Conservation (phyloP, 163 green algal species). For the Scenedesmus sp. region DNA sequence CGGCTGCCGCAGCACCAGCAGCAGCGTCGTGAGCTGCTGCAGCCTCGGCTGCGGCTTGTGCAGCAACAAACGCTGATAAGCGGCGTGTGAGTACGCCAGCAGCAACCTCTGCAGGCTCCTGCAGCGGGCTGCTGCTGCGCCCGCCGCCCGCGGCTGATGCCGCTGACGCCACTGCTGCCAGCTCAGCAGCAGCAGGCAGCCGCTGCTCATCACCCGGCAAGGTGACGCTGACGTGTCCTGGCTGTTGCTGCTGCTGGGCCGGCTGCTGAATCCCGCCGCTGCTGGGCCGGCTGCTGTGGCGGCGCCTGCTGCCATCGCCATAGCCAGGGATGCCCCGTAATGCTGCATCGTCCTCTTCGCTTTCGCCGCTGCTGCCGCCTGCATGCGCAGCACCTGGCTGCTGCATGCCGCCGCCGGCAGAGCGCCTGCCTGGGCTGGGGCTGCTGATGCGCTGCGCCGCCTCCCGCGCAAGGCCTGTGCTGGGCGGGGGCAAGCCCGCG, state of each 20-base stretch:
- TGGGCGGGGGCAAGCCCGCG: conserved; percentile 8
- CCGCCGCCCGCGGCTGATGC: neutral
- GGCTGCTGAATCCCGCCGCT: neutral
- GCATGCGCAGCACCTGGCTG: neutral
- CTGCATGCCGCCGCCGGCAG: neutral
- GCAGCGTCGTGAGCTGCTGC: conserved; percentile 11
- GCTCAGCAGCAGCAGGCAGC: conserved; percentile 17
- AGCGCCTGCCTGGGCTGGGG: conserved; percentile 19
- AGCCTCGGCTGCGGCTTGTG: neutral
- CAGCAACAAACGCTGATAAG: conserved; percentile 25
- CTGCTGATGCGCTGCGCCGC: conserved; percentile 16
- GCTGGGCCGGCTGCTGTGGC: conserved; percentile 6
- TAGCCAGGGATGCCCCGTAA: conserved; percentile 34
- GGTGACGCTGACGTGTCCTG: neutral
- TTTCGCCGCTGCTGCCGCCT: neutral
- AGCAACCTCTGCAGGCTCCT: conserved; percentile 16
- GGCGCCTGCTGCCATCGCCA: conserved; percentile 34
- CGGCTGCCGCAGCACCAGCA: conserved; percentile 1
- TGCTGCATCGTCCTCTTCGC: conserved; percentile 10
- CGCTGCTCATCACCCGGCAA: neutral
- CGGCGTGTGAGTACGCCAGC: neutral
- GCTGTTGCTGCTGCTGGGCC: conserved; percentile 20
- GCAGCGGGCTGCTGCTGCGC: conserved; percentile 12
- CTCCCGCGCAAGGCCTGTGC: conserved; percentile 10
- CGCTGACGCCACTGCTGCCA: neutral